Base-by-base conservation (phyloP, 2,329 filamentous ascomycete species). In the Nemania serpens region DNA sequence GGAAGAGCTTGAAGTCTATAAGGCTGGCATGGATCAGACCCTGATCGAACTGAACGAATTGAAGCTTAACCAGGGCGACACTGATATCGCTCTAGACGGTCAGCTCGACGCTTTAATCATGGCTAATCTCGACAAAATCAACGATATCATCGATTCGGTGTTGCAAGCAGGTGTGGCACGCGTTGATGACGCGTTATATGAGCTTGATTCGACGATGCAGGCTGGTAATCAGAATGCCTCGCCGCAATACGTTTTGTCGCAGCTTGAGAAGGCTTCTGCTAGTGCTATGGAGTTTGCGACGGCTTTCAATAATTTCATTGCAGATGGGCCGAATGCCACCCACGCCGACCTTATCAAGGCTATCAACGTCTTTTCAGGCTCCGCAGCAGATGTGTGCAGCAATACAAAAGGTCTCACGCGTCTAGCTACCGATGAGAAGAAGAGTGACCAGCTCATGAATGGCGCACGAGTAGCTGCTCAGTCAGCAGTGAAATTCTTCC, bases 171-270 rank as follows among this genome's bases (percentile, higher is more conserved):
- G 93, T 68, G 92, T 98, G 20, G 88, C 95, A 71, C 89, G 95
- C 46, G 93, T 99, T 13, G 95, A 99, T 71, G 95, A 99, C 76
- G 93, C 95, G 45, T 82, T 99, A 37, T 99, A 99, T 78, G 95
- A 99, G 76, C 83, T 99, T 45, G 95, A 99, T 76, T 98, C 95
- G 18, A 91, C 91, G 18, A 98, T 98, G 93, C 94, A 98, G 75
- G 95, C 94, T 42, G 95, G 95, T 76, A 99, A 99, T 79, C 95
- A 98, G 78, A 99, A 96, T 71, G 95, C 95, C 1, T 96, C 93
- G 42, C 93, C 95, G 13, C 87, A 94, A 1, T 98, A 96, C 73
- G 93, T 99, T 12, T 82, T 99, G 52, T 98, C 94, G 1, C 94
- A 98, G 75, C 93, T 98, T 60, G 95, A 99, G 75, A 99, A 98